A percentile compares a stretch with the other conserved stretches of the same genome.
These are phyloP conservation scores for Fomitopsis serialis DNA, from an alignment of 768 basidiomycete species.

Conservation along the genomic window DNA sequence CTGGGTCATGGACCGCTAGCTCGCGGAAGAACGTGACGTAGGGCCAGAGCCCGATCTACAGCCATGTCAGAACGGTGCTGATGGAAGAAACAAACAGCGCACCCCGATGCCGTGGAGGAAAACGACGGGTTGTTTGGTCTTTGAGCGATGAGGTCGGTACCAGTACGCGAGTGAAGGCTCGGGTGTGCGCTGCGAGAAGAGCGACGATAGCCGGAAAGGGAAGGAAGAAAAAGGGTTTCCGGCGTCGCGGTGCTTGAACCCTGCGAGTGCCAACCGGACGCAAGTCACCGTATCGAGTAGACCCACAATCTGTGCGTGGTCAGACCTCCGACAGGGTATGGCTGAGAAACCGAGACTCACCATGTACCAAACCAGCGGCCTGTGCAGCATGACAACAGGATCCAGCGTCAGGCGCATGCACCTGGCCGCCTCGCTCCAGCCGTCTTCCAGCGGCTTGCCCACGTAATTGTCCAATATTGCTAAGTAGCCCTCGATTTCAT, in stretches of 20 bases:
- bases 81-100: constrained; percentile 15
- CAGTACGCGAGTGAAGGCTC: constrained; percentile 36
- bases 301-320: constrained; percentile 40
- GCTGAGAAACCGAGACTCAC: constrained; percentile 31
- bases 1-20: constrained; percentile 37
- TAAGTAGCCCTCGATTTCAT: constrained; percentile 50
- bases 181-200: constrained; percentile 38
- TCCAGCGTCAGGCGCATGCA: constrained; percentile 53
- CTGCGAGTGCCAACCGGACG: constrained; percentile 32
- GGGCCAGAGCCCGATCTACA: constrained; percentile 56
- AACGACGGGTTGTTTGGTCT: constrained; percentile 45
- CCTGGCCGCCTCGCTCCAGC: constrained; percentile 31
- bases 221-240: constrained; percentile 36
- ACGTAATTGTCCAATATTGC: constrained; percentile 32
- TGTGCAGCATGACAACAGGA: constrained; percentile 46
- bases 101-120: constrained; percentile 71
- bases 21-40: constrained; percentile 49
- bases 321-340: neutral
- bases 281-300: constrained; percentile 43
- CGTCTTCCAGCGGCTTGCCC: constrained; percentile 36
- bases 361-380: constrained; percentile 62
- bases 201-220: constrained; percentile 44
- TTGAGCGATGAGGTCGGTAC: constrained; percentile 45
- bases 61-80: neutral
- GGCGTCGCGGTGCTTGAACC: constrained; percentile 50